Evolutionary conservation across 2,329 filamentous ascomycete species (phyloP), one percentile per base, ranked within the genome.

Genomic region (Lachnellula hyalina): DNA sequence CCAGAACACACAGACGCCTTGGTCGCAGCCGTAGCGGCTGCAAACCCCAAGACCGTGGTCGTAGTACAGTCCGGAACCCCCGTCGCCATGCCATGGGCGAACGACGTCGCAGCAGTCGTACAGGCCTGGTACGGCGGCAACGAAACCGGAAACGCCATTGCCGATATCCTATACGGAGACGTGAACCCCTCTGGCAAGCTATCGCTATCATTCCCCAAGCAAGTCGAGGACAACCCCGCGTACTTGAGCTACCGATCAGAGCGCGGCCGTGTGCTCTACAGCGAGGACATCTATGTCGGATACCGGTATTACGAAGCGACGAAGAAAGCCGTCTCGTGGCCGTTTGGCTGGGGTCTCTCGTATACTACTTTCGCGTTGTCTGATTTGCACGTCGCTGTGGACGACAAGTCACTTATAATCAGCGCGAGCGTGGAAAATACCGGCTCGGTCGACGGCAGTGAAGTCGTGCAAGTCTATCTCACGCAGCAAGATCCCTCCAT

Each of bases 111-210:
- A 6, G 81, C 83, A 1, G 74, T 92, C 1, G 67, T 91, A 0
- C 87, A 92, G 65, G 88, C 89, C 6, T 93, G 88, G 87, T 93
- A 90, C 66, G 87, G 88, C 57, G 89, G 89, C n/a, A 89, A 92
- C 65, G 89, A 93, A 73, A 86, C 85, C 5, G 89, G 89, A 7
- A 90, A 92, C 66, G 85, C 84, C 9, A 85, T 94, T 58, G 87
- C 86, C 0, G 89, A 93, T 61, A 78, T 92, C 2, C 75, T 93
- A 21, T 88, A 89, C 58, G 89, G 88, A 44, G 80, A 85, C 57
- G 78, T 81, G 47, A 90, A 87, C 66, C 89, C 89, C 0, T 85
- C 82, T 38, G 88, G 83, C 14, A 90, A 90, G 68, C 76, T 91
- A 1, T 85, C 87, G 0, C 75, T 90, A 15, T 86, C 80, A 2